A percentile compares a stretch with the other conserved stretches of the same genome.
Conservation (phyloP, 495 filamentous ascomycete genomes). For the Penicillium canariense region DNA sequence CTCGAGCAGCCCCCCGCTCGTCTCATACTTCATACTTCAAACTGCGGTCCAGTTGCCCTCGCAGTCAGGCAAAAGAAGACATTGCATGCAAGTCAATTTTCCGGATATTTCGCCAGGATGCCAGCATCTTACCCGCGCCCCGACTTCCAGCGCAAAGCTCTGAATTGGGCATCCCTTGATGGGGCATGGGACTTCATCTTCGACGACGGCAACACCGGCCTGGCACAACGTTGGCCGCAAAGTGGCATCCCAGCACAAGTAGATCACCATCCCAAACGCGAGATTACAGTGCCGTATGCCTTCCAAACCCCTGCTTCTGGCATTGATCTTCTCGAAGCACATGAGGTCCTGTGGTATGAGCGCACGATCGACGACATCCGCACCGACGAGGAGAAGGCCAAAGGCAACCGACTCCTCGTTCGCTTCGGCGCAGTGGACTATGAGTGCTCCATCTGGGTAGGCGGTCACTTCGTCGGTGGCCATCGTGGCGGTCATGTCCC, state of each 20-base stretch:
- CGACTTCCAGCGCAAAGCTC: conserved; percentile 50
- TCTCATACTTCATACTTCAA: not conserved
- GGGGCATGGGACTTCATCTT: conserved; percentile 57
- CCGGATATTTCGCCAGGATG: conserved; percentile 12
- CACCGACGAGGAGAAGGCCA: conserved; percentile 15
- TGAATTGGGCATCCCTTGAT: conserved; percentile 54
- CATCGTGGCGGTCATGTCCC: conserved; percentile 40
- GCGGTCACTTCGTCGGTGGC: conserved; percentile 22
- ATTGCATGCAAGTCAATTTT: conserved; percentile 16
- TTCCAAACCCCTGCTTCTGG: conserved; percentile 58
- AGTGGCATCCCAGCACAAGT: conserved; percentile 23
- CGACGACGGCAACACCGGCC: conserved; percentile 53
- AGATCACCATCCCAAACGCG: conserved; percentile 25
- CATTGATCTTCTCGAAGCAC: conserved; percentile 50
- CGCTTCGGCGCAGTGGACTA: conserved; percentile 42
- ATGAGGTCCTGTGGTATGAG: conserved; percentile 63
- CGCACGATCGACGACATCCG: conserved; percentile 48
- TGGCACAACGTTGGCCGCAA: conserved; percentile 33
- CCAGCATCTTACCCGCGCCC: conserved; percentile 42
- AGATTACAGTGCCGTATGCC: conserved; percentile 56
- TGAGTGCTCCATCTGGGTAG: conserved; percentile 35
- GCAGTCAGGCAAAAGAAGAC: conserved; percentile 32
- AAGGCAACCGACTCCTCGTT: conserved; percentile 23
- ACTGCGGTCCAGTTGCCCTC: not conserved
- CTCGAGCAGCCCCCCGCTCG: not conserved